Percentiles rank a stretch among this genome's conserved stretches.
Conservation (phyloP, 345 rosid species). For the Arabis hirsuta region DNA sequence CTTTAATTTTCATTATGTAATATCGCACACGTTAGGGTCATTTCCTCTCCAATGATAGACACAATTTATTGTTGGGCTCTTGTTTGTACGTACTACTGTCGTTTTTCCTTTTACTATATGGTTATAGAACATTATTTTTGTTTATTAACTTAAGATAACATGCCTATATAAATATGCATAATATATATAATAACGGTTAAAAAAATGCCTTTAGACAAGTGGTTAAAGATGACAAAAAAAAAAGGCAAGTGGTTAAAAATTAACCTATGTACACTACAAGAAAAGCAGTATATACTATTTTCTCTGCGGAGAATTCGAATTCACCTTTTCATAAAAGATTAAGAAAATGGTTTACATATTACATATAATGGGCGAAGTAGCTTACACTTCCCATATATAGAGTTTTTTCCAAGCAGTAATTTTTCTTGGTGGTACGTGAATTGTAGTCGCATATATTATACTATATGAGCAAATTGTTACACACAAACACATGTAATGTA, state of each 20-base stretch:
- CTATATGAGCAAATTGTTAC: conserved; percentile 6
- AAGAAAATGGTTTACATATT: not conserved
- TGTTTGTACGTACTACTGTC: not conserved
- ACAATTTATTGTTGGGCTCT: conserved; percentile 32
- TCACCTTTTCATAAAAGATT: too few species aligned
- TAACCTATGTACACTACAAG: too few species aligned
- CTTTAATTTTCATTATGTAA: not conserved
- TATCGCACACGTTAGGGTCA: conserved; percentile 36
- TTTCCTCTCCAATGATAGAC: conserved; percentile 21
- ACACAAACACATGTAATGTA: not conserved
- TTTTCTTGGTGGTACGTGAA: conserved; percentile 28
- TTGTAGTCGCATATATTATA: conserved; percentile 1
- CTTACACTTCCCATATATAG: not conserved
- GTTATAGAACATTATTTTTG: not conserved
- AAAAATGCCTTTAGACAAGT: too few species aligned
- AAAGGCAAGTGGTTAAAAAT: too few species aligned
- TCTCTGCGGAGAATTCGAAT: too few species aligned
- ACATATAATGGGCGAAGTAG: not conserved
- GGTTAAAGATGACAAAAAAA: too few species aligned
- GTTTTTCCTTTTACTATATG: not conserved
- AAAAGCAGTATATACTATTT: too few species aligned
- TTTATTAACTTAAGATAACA: too few species aligned
- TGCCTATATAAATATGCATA: too few species aligned
- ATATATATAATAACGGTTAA: too few species aligned
- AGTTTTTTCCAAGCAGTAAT: not conserved